These are phyloP conservation scores for Oryza meridionalis DNA, from an alignment of 176 grass and related monocot genomes.

Conservation along the genomic window DNA sequence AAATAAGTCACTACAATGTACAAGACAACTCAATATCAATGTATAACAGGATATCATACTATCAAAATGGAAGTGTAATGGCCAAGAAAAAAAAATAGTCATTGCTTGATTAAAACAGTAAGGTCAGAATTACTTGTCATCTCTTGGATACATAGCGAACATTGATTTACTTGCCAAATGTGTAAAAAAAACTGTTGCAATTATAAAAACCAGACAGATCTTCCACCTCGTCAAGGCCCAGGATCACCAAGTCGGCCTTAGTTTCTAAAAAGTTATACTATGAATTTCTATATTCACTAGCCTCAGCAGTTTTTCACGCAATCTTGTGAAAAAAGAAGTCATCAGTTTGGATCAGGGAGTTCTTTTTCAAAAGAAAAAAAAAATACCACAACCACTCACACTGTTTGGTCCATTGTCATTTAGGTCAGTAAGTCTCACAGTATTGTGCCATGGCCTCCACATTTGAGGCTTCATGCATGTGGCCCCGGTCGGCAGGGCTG, in stretches of 20 bases:
- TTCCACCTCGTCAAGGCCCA: constrained; percentile 9
- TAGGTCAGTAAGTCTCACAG: not conserved
- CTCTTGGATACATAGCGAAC: constrained; percentile 3
- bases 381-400: not conserved
- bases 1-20: constrained; percentile 30
- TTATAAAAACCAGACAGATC: constrained; percentile 1
- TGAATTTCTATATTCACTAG: not conserved
- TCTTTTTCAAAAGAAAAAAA: not conserved
- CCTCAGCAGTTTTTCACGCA: constrained; percentile 9
- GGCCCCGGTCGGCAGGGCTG: not conserved
- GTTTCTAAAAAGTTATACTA: not conserved
- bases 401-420: not conserved
- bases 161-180: not conserved
- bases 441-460: constrained; percentile 6
- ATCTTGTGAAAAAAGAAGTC: constrained; percentile 5
- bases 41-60: constrained; percentile 12
- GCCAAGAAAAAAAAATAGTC: not conserved
- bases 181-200: not conserved
- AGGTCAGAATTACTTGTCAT: not conserved
- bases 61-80: not conserved
- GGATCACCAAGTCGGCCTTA: not conserved
- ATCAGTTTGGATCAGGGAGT: not conserved
- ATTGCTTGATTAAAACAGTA: not conserved
- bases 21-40: not conserved
- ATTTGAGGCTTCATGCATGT: constrained; percentile 22